These are phyloP conservation scores for Fennellomyces sp. DNA, from an alignment of 371 early-diverging fungal species.

Conservation along the genomic window DNA sequence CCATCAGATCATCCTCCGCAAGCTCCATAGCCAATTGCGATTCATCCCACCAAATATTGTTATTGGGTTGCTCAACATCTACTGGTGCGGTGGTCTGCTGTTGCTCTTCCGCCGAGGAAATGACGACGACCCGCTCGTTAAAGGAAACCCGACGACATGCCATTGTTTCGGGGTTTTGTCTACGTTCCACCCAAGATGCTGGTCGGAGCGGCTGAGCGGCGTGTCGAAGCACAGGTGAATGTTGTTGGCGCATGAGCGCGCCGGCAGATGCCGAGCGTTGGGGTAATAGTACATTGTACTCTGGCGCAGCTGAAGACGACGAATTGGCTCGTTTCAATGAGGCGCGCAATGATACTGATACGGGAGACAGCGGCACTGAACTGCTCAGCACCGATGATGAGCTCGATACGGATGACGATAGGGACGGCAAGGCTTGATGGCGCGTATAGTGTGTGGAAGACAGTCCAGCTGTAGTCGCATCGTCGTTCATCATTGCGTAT, in stretches of 20 bases:
- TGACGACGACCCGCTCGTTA: neutral
- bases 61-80: neutral
- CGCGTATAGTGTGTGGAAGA: no score
- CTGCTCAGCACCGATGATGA: slow-evolving; percentile 10
- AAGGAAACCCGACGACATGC: neutral
- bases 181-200: slow-evolving; percentile 14
- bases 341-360: neutral
- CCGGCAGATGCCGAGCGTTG: slow-evolving; percentile 25
- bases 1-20: slow-evolving; percentile 16
- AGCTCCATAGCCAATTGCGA: slow-evolving; percentile 18
- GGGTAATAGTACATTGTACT: slow-evolving; percentile 2
- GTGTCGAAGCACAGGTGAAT: slow-evolving; percentile 4
- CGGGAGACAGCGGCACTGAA: slow-evolving; percentile 13
- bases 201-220: slow-evolving; percentile 11
- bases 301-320: neutral
- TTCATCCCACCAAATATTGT: slow-evolving; percentile 15
- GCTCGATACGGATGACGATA: slow-evolving; percentile 25
- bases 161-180: slow-evolving; percentile 11
- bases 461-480: neutral
- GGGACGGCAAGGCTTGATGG: slow-evolving; percentile 16
- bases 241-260: slow-evolving; percentile 17
- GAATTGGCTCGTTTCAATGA: slow-evolving; percentile 3
- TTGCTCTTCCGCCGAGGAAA: neutral
- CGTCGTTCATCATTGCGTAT: neutral
- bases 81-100: neutral